Evolutionary conservation across 176 grass and related monocot species (phyloP).

Genomic region (Dendrocalamus sinicus): DNA sequence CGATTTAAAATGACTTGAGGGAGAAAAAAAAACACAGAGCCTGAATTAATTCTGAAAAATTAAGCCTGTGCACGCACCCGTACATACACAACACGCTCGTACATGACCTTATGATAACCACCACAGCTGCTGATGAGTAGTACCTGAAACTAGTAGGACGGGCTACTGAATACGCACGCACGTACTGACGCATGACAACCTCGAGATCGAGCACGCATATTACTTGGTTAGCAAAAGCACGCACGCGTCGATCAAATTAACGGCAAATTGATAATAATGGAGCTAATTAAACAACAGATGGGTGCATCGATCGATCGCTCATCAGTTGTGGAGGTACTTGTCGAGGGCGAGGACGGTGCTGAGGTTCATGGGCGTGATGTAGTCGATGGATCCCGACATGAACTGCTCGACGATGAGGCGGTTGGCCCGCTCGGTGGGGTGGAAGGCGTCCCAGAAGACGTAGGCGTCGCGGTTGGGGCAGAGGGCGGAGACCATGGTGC

Average conservation of each 20-base stretch:
- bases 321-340: conserved; percentile 25
- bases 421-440: conserved; percentile 86
- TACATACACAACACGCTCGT: too few relatives aligned
- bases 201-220: too few relatives aligned
- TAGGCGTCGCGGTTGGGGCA: conserved; percentile 65
- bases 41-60: too few relatives aligned
- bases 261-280: neutral
- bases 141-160: too few relatives aligned
- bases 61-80: too few relatives aligned
- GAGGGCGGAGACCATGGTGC: conserved; percentile 66
- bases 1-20: too few relatives aligned
- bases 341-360: conserved; percentile 75
- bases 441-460: conserved; percentile 95
- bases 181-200: too few relatives aligned
- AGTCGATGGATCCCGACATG: conserved; percentile 42
- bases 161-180: too few relatives aligned
- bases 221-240: neutral
- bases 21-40: too few relatives aligned
- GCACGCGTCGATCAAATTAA: neutral
- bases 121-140: too few relatives aligned
- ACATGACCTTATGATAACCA: too few relatives aligned
- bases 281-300: neutral
- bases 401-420: conserved; percentile 69
- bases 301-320: neutral
- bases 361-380: conserved; percentile 84